Percentiles rank a stretch among this genome's conserved stretches.
These are phyloP conservation scores for Westerdykella ornata DNA, from an alignment of 2,329 filamentous ascomycete species.

Conservation along the genomic window DNA sequence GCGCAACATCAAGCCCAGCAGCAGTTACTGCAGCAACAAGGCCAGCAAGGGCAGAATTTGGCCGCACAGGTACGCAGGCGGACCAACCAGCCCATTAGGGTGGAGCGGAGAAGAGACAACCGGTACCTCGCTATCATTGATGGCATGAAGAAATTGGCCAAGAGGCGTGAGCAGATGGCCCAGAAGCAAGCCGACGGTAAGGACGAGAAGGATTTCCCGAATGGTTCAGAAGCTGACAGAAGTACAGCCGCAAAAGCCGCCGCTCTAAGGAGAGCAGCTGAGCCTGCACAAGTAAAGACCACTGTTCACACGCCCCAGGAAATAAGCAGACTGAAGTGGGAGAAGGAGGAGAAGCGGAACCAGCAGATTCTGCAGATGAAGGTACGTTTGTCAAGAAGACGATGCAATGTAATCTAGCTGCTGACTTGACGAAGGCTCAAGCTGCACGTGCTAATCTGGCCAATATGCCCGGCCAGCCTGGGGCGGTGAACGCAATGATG, in stretches of 20 bases:
- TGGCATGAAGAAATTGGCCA: conserved; percentile 89
- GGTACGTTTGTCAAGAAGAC: conserved; percentile 34
- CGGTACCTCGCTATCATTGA: conserved; percentile 86
- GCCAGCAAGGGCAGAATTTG: conserved; percentile 47
- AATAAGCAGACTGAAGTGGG: conserved; percentile 82
- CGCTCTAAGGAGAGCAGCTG: conserved; percentile 73
- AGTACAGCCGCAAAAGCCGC: conserved; percentile 51
- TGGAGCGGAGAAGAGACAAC: conserved; percentile 79
- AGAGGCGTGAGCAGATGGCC: conserved; percentile 78
- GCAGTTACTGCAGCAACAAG: conserved; percentile 50
- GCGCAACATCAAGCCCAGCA: conserved; percentile 52
- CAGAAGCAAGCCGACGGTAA: conserved; percentile 80
- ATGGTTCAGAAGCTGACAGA: conserved; percentile 5
- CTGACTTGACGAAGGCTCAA: not conserved
- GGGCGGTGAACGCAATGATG: conserved; percentile 26
- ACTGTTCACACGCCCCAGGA: conserved; percentile 73
- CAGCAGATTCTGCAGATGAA: conserved; percentile 49
- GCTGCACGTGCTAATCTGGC: conserved; percentile 34
- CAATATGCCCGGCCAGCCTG: conserved; percentile 35
- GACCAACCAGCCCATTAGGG: conserved; percentile 64
- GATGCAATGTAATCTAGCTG: conserved; percentile 15
- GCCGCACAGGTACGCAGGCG: conserved; percentile 55
- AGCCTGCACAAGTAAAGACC: conserved; percentile 54
- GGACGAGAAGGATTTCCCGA: conserved; percentile 7
- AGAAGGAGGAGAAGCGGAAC: conserved; percentile 64